Percentiles rank a stretch among this genome's conserved stretches.
Evolutionary conservation across 1,284 basidiomycete species (phyloP).

Genomic region (Schizophyllum amplum): DNA sequence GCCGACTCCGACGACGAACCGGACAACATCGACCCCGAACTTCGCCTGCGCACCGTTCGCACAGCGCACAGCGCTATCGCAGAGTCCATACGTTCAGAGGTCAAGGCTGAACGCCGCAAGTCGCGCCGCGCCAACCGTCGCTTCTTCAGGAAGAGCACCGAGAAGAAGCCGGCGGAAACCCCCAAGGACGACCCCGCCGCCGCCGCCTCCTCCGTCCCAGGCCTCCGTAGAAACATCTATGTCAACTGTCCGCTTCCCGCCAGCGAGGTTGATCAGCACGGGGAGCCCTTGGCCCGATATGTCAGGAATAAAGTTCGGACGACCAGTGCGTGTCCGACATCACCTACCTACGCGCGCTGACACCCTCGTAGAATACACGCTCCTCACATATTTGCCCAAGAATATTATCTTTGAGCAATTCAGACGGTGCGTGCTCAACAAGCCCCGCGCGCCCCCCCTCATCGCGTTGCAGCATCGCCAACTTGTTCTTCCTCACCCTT

Average conservation of each 20-base stretch:
- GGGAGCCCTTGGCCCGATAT: conserved; percentile 76
- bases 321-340: conserved; percentile 68
- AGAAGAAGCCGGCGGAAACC: conserved; percentile 37
- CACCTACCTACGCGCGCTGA: conserved; percentile 8
- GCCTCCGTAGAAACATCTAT: conserved; percentile 68
- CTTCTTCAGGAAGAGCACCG: conserved; percentile 47
- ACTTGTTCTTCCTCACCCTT: conserved; percentile 85
- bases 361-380: conserved; percentile 69
- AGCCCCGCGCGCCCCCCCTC: conserved; percentile 7
- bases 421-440: conserved; percentile 45
- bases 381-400: conserved; percentile 90
- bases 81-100: conserved; percentile 75
- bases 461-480: conserved; percentile 59
- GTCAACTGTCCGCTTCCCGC: conserved; percentile 66
- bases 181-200: conserved; percentile 13
- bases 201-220: conserved; percentile 28
- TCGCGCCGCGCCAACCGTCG: conserved; percentile 35
- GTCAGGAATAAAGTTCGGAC: conserved; percentile 93
- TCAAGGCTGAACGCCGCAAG: conserved; percentile 58
- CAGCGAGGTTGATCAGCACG: conserved; percentile 58
- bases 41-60: conserved; percentile 79
- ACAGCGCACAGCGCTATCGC: conserved; percentile 86
- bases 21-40: conserved; percentile 75
- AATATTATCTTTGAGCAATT: conserved; percentile 92
- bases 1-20: conserved; percentile 32